Evolutionary conservation across 1,284 basidiomycete genomes (phyloP), one percentile per base, ranked within the genome.

Genomic region (Coriolopsis trogii): DNA sequence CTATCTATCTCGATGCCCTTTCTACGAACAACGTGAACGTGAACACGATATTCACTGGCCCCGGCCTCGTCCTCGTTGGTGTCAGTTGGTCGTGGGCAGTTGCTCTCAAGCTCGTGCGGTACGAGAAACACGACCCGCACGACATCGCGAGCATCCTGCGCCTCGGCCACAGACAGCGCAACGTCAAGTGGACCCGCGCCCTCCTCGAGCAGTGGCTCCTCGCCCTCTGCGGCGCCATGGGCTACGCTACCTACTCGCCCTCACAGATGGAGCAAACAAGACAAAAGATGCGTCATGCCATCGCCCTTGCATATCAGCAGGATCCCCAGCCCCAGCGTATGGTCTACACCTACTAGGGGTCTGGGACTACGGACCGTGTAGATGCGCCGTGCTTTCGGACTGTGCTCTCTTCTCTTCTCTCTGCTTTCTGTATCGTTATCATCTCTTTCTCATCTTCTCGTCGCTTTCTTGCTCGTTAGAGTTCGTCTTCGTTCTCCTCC

Each of bases 81-180:
- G 84, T 87, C 1, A 79, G 81, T 26, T 85, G 84, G 57, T 78
- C 80, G 50, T 88, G 85, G 85, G 77, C 79, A 0, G 76, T 87
- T 25, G 82, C 85, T 3, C 77, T 87, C 55, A 88, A 88, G 64
- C 73, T 88, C n/a, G 82, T 84, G 24, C 75, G 85, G 7, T 88
- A 82, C 64, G 67, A 75, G 37, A 80, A 80, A 51, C 73, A 78
- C 56, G 70, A 72, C 56, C 69, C 71, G 8, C 42, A 46, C 13
- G 71, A 72, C 59, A 69, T 70, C 46, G 78, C 76, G 48, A 63
- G 69, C 33, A 72, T 76, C 58, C 68, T 74, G 28, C 68, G 78
- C 41, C 79, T 83, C 54, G 83, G 84, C 1, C 77, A 74, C 4
- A 68, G 70, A 38, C 66, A 80, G 45, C 78, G 78, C 16, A 71